A percentile compares a stretch with the other conserved stretches of the same genome.
Conservation (phyloP, 345 rosid genomes). For the Geranium brycei region DNA sequence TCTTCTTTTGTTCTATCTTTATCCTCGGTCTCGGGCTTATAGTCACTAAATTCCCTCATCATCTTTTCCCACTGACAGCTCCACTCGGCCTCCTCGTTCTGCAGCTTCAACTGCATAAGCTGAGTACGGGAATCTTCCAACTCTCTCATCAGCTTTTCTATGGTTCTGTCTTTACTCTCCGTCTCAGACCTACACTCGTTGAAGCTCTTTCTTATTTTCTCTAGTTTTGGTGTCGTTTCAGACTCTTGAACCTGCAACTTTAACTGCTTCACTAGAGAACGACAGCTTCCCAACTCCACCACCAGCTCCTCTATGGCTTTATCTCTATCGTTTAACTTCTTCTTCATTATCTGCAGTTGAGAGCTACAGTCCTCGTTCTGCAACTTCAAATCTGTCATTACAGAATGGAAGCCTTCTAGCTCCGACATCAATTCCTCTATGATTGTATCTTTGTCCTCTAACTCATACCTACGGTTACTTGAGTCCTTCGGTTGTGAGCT, state of each 20-base stretch:
- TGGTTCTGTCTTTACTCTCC: slow-evolving; percentile 27
- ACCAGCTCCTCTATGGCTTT: slow-evolving; percentile 24
- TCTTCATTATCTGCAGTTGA: slow-evolving; percentile 32
- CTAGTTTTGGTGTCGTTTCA: slow-evolving; percentile 46
- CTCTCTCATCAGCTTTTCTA: slow-evolving; percentile 36
- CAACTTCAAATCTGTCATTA: slow-evolving; percentile 1
- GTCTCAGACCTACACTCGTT: slow-evolving; percentile 27
- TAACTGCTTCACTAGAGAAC: slow-evolving; percentile 8
- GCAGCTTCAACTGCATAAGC: slow-evolving; percentile 2
- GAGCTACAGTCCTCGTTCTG: slow-evolving; percentile 64
- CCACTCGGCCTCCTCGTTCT: not conserved
- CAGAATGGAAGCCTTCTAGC: slow-evolving; percentile 28
- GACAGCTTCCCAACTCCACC: slow-evolving; percentile 39
- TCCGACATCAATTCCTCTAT: slow-evolving; percentile 36
- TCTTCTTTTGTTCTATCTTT: not conserved
- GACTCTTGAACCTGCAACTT: slow-evolving; percentile 31
- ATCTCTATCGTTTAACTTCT: slow-evolving; percentile 36
- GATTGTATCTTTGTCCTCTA: slow-evolving; percentile 31
- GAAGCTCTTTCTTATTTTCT: slow-evolving; percentile 38
- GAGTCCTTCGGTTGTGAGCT: slow-evolving; percentile 24
- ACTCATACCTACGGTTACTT: slow-evolving; percentile 22
- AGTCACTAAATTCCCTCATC: not conserved
- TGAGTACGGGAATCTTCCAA: slow-evolving; percentile 28
- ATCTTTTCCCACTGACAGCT: not conserved
- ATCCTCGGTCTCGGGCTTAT: not conserved